Evolutionary conservation across 106 monocot genomes (phyloP).

Genomic region (Acorus calamus): DNA sequence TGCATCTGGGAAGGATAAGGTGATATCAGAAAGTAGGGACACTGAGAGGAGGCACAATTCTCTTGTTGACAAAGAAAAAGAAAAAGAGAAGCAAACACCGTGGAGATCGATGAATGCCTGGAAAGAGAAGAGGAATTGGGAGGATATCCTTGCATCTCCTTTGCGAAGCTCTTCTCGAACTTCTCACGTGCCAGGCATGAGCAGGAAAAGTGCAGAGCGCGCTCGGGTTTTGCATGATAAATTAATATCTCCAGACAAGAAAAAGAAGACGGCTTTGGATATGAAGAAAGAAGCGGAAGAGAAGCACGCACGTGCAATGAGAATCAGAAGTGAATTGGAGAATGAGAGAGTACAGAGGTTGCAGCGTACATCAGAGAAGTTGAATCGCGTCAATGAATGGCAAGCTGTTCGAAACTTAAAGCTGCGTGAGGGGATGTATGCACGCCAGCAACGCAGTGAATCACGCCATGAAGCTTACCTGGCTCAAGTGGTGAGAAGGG

Average conservation of each 20-base stretch:
- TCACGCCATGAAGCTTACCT: slow-evolving; percentile 91
- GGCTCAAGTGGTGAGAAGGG: slow-evolving; percentile 85
- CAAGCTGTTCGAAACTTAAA: slow-evolving; percentile 88
- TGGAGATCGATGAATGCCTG: slow-evolving; percentile 97
- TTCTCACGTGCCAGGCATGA: slow-evolving; percentile 55
- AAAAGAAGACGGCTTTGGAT: slow-evolving; percentile 74
- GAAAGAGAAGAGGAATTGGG: slow-evolving; percentile 98
- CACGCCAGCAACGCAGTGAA: slow-evolving; percentile 78
- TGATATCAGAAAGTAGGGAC: slow-evolving; percentile 35
- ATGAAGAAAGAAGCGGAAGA: slow-evolving; percentile 89
- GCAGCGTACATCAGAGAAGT: slow-evolving; percentile 84
- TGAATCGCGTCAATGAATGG: slow-evolving; percentile 94
- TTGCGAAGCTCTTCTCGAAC: slow-evolving; percentile 37
- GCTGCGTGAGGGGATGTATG: slow-evolving; percentile 76
- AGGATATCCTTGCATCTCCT: slow-evolving; percentile 88
- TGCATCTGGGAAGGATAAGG: slow-evolving; percentile 34
- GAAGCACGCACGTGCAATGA: slow-evolving; percentile 84
- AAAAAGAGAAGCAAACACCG: slow-evolving; percentile 49
- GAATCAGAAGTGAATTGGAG: slow-evolving; percentile 86
- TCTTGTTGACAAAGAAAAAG: slow-evolving; percentile 29
- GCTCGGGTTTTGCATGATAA: slow-evolving; percentile 75
- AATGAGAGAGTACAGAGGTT: slow-evolving; percentile 84
- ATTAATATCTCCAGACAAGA: slow-evolving; percentile 94
- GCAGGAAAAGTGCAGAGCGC: slow-evolving; percentile 69
- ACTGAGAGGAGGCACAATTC: slow-evolving; percentile 24